Evolutionary conservation across 257 asterid genomes (phyloP), one percentile per base, ranked within the genome.

Genomic region (Anisodus acutangulus): DNA sequence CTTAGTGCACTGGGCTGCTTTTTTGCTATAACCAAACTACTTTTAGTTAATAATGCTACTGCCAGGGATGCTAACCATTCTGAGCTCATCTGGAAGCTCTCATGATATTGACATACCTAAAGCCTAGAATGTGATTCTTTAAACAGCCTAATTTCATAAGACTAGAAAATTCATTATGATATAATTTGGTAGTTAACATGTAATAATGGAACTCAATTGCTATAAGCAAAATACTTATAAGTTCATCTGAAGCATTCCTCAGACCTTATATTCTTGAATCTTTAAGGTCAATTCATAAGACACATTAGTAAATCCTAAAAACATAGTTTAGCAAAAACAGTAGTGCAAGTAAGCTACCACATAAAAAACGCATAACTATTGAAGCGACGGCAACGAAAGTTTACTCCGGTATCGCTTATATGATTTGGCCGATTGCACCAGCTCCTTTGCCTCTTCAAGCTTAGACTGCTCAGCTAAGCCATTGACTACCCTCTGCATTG

Each of bases 391-490:
- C 45, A 74, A 15, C 2, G 10, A 51, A 76, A 76, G 63, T 26
- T 22, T 51, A 76, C 51, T 51, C 81, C 63, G 22, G 47, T 4
- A 12, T 76, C 47, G 47, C 13, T 9, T 76, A 51, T 7, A 22
- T 51, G 81, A 26, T 76, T 76, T 76, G 81, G 45, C 81, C 81
- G 51, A 51, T 45, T 26, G 6, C 63, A 76, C 63, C 63, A 76
- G 81, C 81, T 76, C 81, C 81, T 76, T 54, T 0, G 81, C 81
- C 0, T 26, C 81, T 51, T 76, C 81, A 76, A 76, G 81, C 81
- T 76, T 76, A 16, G 81, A 51, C 51, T 76, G 62, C 81, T 76
- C 81, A 51, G 47, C 81, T 45, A 51, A 22, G 63, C 3, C 63
- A 76, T 76, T 53, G 60, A 76, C 81, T 22, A 76, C 63, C 63